phyloP scores from a whole-genome alignment of 306 rosid genomes.

The Urtica urens region DNA sequence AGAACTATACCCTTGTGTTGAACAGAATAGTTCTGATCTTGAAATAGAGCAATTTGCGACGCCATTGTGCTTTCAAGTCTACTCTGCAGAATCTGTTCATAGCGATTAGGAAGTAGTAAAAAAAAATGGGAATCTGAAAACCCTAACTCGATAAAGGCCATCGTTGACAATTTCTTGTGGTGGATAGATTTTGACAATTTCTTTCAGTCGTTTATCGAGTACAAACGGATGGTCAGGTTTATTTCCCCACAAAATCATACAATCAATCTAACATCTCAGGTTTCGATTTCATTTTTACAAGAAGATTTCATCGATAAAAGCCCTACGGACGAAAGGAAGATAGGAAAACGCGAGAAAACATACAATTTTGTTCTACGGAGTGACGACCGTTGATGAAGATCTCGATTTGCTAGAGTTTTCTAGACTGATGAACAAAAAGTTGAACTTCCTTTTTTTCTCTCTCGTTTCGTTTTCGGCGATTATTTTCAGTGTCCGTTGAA shows the following conservation, averaged over 20 bases:
- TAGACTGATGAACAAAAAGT: neutral
- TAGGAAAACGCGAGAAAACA: neutral
- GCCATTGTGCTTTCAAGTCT: constrained; percentile 38
- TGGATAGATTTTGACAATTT: too few species aligned
- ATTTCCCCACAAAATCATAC: too few species aligned
- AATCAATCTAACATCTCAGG: too few species aligned
- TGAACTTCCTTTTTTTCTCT: neutral
- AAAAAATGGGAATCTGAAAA: neutral
- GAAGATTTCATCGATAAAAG: neutral
- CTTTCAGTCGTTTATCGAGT: too few species aligned
- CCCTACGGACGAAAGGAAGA: neutral
- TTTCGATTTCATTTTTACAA: too few species aligned
- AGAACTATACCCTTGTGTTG: constrained; percentile 28
- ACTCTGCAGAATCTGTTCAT: too few species aligned
- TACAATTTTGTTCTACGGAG: neutral
- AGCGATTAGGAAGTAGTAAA: constrained; percentile 14
- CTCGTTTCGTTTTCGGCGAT: neutral
- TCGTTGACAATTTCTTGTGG: too few species aligned
- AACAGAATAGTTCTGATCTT: constrained; percentile 31
- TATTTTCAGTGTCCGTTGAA: neutral
- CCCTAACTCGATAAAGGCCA: too few species aligned
- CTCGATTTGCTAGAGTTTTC: neutral
- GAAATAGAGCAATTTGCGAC: constrained; percentile 25
- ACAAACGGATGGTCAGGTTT: too few species aligned
- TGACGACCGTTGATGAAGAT: neutral